These are phyloP conservation scores for Aspergillus pseudoviridinutans DNA, from an alignment of 2,329 filamentous ascomycete species.

Conservation along the genomic window DNA sequence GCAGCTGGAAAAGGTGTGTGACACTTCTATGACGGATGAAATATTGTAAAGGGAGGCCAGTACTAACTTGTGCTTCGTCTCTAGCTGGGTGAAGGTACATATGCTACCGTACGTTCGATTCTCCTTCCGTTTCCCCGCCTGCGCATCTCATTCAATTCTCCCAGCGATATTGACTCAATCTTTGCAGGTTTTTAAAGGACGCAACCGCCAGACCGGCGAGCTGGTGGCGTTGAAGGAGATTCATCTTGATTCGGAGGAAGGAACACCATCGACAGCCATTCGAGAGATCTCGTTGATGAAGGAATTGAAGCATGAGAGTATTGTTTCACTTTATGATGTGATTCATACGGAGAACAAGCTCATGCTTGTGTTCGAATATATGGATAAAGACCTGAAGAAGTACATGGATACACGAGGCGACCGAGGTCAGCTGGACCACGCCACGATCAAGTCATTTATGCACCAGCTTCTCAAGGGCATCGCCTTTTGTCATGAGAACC, in stretches of 20 bases:
- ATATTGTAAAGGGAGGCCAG: neutral
- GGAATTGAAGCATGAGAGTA: conserved; percentile 98
- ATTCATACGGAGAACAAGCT: conserved; percentile 99
- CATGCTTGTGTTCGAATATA: conserved; percentile 98
- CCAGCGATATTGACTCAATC: conserved; percentile 15
- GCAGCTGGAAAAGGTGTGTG: conserved; percentile 78
- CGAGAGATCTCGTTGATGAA: conserved; percentile 99
- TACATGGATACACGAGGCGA: conserved; percentile 97
- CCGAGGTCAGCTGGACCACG: conserved; percentile 79
- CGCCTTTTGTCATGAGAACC: conserved; percentile 96
- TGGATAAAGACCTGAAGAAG: conserved; percentile 97
- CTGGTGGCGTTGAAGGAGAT: conserved; percentile 98
- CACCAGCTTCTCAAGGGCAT: conserved; percentile 94
- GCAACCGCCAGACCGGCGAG: conserved; percentile 94
- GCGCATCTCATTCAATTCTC: neutral
- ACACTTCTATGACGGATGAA: neutral
- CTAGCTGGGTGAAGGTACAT: conserved; percentile 89
- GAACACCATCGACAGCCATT: conserved; percentile 94
- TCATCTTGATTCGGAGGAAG: conserved; percentile 96
- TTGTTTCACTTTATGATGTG: conserved; percentile 94
- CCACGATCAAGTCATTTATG: conserved; percentile 98
- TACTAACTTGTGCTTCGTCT: conserved; percentile 25
- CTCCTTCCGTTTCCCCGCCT: conserved; percentile 1
- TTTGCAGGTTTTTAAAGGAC: conserved; percentile 88
- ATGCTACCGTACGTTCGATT: conserved; percentile 73